Base-by-base conservation (phyloP, 768 basidiomycete species). In the Agrocybe chaxingu region DNA sequence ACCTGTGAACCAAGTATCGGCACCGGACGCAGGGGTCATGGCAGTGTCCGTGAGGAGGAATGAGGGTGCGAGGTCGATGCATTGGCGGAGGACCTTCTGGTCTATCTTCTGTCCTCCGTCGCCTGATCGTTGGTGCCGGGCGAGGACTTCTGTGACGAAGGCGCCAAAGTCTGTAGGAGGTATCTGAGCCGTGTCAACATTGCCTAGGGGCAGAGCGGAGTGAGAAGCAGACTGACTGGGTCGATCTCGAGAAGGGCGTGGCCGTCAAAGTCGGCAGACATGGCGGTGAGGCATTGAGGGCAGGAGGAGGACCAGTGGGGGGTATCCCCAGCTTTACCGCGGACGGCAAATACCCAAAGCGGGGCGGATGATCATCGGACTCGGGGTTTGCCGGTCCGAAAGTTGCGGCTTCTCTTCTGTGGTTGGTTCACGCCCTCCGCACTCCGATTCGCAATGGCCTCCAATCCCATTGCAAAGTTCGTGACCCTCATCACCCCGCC, bases 41-140 rank as follows among this genome's bases (percentile, higher is more conserved):
- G 81, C 82, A 0, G 78, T 76, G 66, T 92, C 89, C 9, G 88
- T 82, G 51, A 92, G 64, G 40, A 91, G 79, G 61, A 85, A 89
- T n/a, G 89, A 87, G 1, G 89, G 84, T 10, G 89, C 78, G 35
- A 90, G 80, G 11, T 75, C 76, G 42, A 91, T 70, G 60, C 82
- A 86, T 34, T 79, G 79, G 49, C 85, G 79, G 37, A 91, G 71
- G 34, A 77, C 59, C 10, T 60, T 59, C 67, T 91, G 89, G 66
- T 88, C 81, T 30, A 90, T 76, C 16, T 16, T 16, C 16, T 16
- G 16, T 16, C 16, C 16, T 16, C 16, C 2, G 75, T 61, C 19
- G 50, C 31, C 4, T 61, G 47, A 18, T 50, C 55, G 11, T 42
- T 46, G 39, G 48, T 8, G 30, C 57, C 70, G 73, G 29, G 75